Evolutionary conservation across 371 early-diverging fungal genomes (phyloP).

Genomic region (Batkoa obscura): DNA sequence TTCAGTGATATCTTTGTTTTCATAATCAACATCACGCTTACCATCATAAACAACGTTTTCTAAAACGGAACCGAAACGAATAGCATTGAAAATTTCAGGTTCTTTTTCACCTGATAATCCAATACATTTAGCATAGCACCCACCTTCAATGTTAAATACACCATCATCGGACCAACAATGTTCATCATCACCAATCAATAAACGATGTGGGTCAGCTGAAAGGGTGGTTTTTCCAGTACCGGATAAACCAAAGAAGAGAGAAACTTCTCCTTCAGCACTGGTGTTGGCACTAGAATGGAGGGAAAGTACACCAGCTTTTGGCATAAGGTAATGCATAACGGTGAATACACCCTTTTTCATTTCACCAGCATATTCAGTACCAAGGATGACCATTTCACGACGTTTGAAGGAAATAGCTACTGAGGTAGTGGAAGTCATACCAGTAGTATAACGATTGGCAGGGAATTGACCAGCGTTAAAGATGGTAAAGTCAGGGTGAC

Average conservation of each 20-base stretch:
- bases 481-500: slow-evolving; percentile 91
- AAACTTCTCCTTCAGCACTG: slow-evolving; percentile 76
- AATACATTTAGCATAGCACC: slow-evolving; percentile 95
- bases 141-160: slow-evolving; percentile 96
- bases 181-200: slow-evolving; percentile 95
- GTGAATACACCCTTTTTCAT: slow-evolving; percentile 98
- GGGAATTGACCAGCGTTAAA: slow-evolving; percentile 93
- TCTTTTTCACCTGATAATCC: slow-evolving; percentile 89
- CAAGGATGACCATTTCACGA: slow-evolving; percentile 72
- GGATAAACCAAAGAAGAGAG: slow-evolving; percentile 93
- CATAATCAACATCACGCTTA: slow-evolving; percentile 71
- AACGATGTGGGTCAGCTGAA: slow-evolving; percentile 83
- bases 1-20: slow-evolving; percentile 67
- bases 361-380: slow-evolving; percentile 95
- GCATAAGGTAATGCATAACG: slow-evolving; percentile 97
- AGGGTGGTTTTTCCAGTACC: slow-evolving; percentile 97
- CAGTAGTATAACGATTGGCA: slow-evolving; percentile 86
- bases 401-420: slow-evolving; percentile 78
- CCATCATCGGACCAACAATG: slow-evolving; percentile 95
- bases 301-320: slow-evolving; percentile 87
- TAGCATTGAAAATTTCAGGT: slow-evolving; percentile 93
- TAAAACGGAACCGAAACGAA: slow-evolving; percentile 82
- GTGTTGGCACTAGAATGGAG: slow-evolving; percentile 94
- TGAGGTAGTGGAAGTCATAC: slow-evolving; percentile 89
- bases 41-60: slow-evolving; percentile 87